A percentile compares a stretch with the other conserved stretches of the same genome.
These are phyloP conservation scores for Podila verticillata DNA, from an alignment of 192 early-diverging fungal species.

Conservation along the genomic window DNA sequence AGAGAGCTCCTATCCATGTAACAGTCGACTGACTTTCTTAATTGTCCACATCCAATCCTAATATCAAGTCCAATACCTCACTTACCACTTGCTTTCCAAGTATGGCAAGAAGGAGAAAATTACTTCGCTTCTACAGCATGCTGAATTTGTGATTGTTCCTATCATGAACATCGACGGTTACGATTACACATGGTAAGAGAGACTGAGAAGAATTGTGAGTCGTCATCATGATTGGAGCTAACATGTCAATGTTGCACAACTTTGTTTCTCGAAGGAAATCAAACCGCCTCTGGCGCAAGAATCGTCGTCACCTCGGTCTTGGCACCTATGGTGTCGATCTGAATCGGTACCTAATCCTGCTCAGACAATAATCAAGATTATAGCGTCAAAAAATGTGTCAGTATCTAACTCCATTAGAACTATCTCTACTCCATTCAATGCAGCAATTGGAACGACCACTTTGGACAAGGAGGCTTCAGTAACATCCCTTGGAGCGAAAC, in stretches of 20 bases:
- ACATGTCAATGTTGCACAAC: not conserved
- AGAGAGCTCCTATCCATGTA: too few species aligned
- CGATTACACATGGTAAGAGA: constrained; percentile 54
- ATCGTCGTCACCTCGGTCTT: constrained; percentile 44
- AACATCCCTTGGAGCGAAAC: constrained; percentile 49
- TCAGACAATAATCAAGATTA: too few species aligned
- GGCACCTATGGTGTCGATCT: constrained; percentile 52
- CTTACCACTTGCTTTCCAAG: constrained; percentile 50
- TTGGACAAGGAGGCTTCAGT: constrained; percentile 44
- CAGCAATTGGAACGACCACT: constrained; percentile 57
- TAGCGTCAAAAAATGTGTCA: too few species aligned
- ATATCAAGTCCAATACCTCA: constrained; percentile 56
- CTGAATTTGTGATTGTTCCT: constrained; percentile 65
- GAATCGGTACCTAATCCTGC: constrained; percentile 52
- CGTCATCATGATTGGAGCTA: not conserved
- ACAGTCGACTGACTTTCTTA: not conserved
- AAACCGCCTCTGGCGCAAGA: constrained; percentile 69
- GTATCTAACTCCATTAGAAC: too few species aligned
- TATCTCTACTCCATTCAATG: not conserved
- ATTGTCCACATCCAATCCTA: not conserved
- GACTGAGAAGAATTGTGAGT: not conserved
- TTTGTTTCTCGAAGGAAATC: not conserved
- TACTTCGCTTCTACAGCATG: constrained; percentile 51
- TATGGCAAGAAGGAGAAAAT: constrained; percentile 48
- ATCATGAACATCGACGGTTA: constrained; percentile 70